A percentile compares a stretch with the other conserved stretches of the same genome.
Evolutionary conservation across 2,329 filamentous ascomycete species (phyloP).

Genomic region (Aspergillus thermomutatus): DNA sequence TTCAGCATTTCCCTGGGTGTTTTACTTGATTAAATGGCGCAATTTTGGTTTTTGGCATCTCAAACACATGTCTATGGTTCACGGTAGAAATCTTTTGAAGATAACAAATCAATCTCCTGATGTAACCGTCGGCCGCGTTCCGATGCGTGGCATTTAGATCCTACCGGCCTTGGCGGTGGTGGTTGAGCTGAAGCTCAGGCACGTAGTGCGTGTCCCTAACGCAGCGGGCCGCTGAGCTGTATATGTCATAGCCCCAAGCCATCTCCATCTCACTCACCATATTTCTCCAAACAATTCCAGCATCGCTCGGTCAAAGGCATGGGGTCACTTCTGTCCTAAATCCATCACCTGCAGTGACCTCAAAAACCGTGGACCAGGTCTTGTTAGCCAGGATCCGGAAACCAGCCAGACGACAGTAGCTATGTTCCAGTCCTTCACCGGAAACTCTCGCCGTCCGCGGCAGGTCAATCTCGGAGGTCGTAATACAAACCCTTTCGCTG

Average conservation of each 20-base stretch:
- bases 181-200: not conserved
- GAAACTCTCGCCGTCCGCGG: slow-evolving; percentile 76
- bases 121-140: not conserved
- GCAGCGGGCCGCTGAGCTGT: slow-evolving; percentile 4
- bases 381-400: slow-evolving; percentile 5
- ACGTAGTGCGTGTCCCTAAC: slow-evolving; percentile 12
- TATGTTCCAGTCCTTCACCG: slow-evolving; percentile 94
- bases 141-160: slow-evolving; percentile 9
- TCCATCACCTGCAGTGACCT: slow-evolving; percentile 12
- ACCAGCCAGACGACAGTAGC: slow-evolving; percentile 17
- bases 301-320: slow-evolving; percentile 11
- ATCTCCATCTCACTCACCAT: slow-evolving; percentile 6
- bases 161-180: not conserved
- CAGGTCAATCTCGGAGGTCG: slow-evolving; percentile 94
- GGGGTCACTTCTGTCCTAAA: slow-evolving; percentile 15
- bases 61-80: slow-evolving; percentile 7
- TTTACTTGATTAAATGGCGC: slow-evolving; percentile 14
- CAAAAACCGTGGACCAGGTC: slow-evolving; percentile 2
- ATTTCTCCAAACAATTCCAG: not conserved
- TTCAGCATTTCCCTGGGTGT: not conserved
- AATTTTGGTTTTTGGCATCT: slow-evolving; percentile 17
- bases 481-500: slow-evolving; percentile 72
- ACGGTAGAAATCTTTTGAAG: not conserved
- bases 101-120: not conserved
- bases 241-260: slow-evolving; percentile 27